Evolutionary conservation across 2,329 filamentous ascomycete species (phyloP).

Genomic region (Claviceps sp.): DNA sequence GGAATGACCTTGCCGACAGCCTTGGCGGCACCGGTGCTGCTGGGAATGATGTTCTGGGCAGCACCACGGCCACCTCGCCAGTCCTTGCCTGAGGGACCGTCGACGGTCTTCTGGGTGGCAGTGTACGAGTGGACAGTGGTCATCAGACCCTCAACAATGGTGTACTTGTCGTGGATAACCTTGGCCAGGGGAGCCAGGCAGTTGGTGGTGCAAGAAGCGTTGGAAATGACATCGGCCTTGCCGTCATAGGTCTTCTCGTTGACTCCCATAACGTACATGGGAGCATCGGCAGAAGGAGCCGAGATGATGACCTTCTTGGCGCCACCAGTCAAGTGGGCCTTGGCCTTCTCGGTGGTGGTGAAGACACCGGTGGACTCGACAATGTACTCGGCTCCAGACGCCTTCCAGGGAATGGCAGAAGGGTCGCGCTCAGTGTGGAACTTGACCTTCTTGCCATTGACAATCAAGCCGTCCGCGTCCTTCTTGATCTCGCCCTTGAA

Average conservation of each 20-base stretch:
- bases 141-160: conserved; percentile 97
- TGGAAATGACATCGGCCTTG: conserved; percentile 88
- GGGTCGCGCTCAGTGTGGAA: conserved; percentile 94
- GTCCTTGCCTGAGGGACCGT: conserved; percentile 95
- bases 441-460: conserved; percentile 90
- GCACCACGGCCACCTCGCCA: conserved; percentile 98
- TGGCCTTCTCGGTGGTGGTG: conserved; percentile 95
- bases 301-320: conserved; percentile 98
- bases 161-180: conserved; percentile 97
- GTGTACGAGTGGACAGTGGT: conserved; percentile 99
- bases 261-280: conserved; percentile 99
- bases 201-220: conserved; percentile 99
- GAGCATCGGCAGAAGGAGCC: conserved; percentile 84
- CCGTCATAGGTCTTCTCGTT: conserved; percentile 91
- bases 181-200: conserved; percentile 98
- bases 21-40: conserved; percentile 98
- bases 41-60: conserved; percentile 99
- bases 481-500: conserved; percentile 88
- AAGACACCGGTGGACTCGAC: conserved; percentile 98
- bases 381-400: conserved; percentile 82
- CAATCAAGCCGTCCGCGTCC: conserved; percentile 56
- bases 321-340: conserved; percentile 85
- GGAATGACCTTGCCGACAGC: conserved; percentile 99
- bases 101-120: conserved; percentile 98
- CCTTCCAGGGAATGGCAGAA: conserved; percentile 74